Evolutionary conservation across 2,329 filamentous ascomycete genomes (phyloP), one percentile per base, ranked within the genome.

Genomic region (Sporothrix brunneoviolacea): DNA sequence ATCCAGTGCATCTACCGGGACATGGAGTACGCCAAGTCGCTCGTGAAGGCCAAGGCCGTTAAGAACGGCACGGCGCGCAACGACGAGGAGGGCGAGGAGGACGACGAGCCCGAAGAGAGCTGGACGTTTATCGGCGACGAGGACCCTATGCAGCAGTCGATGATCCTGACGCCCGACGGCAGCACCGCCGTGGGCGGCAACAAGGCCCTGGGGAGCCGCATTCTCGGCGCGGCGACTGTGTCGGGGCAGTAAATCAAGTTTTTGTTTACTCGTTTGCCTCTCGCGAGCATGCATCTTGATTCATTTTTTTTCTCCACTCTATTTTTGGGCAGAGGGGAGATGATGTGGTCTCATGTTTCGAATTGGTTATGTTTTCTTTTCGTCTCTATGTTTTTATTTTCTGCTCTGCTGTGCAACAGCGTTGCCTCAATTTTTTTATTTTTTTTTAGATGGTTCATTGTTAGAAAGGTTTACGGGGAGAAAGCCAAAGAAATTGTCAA

Each of bases 1-100:
- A 93, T 97, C 55, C 88, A 95, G 66, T 87, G 83, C 54, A 88
- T 98, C 51, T 98, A 97, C 64, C 86, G 93, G 37, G 91, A 97
- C 64, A 77, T 97, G 50, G 93, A 97, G 64, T 96, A 96, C 61
- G 91, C 93, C 33, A 87, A 81, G 66, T 85, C 84, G 15, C 74
- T 97, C 39, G 86, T 95, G 64, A 87, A 86, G 66, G 79, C 72
- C 51, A 80, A 79, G 64, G 68, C 70, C 2, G 71, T 71, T 55
- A 79, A 78, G 66, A 83, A 72, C 50, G 65, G 61, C 38, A 59
- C 59, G 24, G 39, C 27, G 61, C 61, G 7, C 3, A 49, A 39
- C 12, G 59, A 53, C 42, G 68, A 65, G 54, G 65, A 60, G 47
- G 65, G 69, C 16, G 72, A 78, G 35, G 74, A 77, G 12, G 70